Conservation (phyloP, 2,329 filamentous ascomycete genomes). For the Clathrospora elynae region DNA sequence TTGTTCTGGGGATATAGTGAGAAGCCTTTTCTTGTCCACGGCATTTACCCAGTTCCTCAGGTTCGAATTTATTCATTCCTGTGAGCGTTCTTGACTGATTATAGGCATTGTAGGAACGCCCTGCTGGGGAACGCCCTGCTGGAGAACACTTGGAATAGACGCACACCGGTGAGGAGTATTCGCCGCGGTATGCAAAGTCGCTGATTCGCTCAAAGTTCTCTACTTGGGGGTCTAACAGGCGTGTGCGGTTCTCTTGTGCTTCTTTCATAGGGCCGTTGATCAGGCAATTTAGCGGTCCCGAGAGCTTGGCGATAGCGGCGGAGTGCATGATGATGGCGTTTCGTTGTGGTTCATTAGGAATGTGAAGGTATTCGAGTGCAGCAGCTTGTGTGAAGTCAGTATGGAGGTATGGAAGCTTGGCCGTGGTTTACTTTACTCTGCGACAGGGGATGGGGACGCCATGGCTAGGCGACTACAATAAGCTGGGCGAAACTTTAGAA, state of each 20-base stretch:
- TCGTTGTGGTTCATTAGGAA: constrained; percentile 18
- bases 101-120: no score
- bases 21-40: no score
- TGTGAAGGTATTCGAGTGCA: constrained; percentile 13
- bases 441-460: no score
- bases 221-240: constrained; percentile 9
- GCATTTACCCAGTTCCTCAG: no score
- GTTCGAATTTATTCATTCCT: no score
- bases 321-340: constrained; percentile 15
- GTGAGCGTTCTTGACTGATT: no score
- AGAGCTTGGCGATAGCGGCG: constrained; percentile 15
- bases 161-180: neutral
- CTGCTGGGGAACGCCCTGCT: neutral
- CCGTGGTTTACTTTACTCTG: no score
- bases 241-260: constrained; percentile 9
- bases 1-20: no score
- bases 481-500: no score
- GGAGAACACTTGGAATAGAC: neutral
- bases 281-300: constrained; percentile 8
- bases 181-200: neutral
- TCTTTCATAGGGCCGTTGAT: constrained; percentile 25
- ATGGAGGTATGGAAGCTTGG: no score
- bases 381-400: neutral
- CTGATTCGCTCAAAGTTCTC: neutral
- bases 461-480: no score